Evolutionary conservation across 805 yeast species (phyloP).

Genomic region (Blastobotrys peoriensis): DNA sequence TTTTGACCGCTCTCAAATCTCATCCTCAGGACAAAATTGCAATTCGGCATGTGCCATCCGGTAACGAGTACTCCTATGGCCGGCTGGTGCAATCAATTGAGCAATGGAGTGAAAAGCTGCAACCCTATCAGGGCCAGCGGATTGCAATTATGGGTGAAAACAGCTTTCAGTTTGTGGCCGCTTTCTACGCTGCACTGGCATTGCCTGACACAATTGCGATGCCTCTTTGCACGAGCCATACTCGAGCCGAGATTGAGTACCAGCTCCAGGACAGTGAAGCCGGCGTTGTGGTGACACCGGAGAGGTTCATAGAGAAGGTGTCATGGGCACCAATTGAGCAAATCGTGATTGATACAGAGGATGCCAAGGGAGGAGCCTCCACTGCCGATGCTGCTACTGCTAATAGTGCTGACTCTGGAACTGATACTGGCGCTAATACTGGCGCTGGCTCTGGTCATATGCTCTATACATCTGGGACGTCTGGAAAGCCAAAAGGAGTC

Average conservation of each 20-base stretch:
- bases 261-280: constrained; percentile 28
- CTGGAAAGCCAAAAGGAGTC: constrained; percentile 33
- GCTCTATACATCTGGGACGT: constrained; percentile 32
- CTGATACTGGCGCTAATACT: constrained; percentile 1
- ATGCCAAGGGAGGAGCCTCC: too few species aligned
- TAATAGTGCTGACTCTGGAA: neutral
- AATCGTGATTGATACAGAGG: constrained; percentile 10
- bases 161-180: constrained; percentile 26
- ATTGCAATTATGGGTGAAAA: constrained; percentile 33
- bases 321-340: constrained; percentile 14
- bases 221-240: constrained; percentile 31
- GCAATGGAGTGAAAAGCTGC: constrained; percentile 22
- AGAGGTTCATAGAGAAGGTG: constrained; percentile 24
- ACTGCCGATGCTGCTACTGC: constrained; percentile 17
- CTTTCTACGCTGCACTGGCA: constrained; percentile 26
- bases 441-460: constrained; percentile 23
- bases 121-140: constrained; percentile 16
- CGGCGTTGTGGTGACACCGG: constrained; percentile 24
- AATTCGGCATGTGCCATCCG: constrained; percentile 27
- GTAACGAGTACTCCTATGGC: constrained; percentile 27
- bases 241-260: constrained; percentile 27
- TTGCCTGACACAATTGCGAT: constrained; percentile 28
- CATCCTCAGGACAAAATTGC: constrained; percentile 26
- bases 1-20: constrained; percentile 16
- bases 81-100: constrained; percentile 24